Percentiles rank a stretch among this genome's conserved stretches.
Conservation (phyloP, 1,284 basidiomycete species). For the Tremellales sp. region DNA sequence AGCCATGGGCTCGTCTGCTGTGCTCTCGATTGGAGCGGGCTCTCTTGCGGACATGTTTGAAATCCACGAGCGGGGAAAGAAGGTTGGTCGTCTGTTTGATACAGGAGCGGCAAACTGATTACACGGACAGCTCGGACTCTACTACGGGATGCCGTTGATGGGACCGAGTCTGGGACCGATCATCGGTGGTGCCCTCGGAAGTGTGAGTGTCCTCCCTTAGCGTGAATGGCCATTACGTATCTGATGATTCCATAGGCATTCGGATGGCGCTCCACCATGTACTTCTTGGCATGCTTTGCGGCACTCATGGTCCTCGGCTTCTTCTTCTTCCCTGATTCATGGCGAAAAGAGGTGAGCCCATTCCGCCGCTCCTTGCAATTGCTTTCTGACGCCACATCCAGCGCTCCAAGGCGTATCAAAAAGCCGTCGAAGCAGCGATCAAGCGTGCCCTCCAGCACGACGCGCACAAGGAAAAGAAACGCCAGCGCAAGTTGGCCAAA, state of each 20-base stretch:
- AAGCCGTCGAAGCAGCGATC: slow-evolving; percentile 48
- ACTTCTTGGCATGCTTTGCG: slow-evolving; percentile 68
- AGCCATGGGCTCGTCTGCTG: slow-evolving; percentile 63
- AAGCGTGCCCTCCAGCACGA: slow-evolving; percentile 38
- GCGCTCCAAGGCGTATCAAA: slow-evolving; percentile 71
- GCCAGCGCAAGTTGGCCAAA: slow-evolving; percentile 22
- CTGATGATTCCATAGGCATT: slow-evolving; percentile 53
- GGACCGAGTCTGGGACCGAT: slow-evolving; percentile 68
- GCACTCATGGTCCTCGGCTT: slow-evolving; percentile 59
- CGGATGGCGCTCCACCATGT: slow-evolving; percentile 74
- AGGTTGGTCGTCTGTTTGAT: slow-evolving; percentile 27
- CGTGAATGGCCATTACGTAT: background rate
- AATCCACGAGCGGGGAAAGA: slow-evolving; percentile 69
- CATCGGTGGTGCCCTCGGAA: slow-evolving; percentile 59
- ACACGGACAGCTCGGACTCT: slow-evolving; percentile 42
- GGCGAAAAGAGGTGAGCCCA: slow-evolving; percentile 58
- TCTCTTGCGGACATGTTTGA: slow-evolving; percentile 75
- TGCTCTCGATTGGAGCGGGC: slow-evolving; percentile 73
- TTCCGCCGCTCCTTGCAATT: background rate
- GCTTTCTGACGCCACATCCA: slow-evolving; percentile 3
- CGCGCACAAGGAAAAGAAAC: slow-evolving; percentile 22
- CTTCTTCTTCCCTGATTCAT: slow-evolving; percentile 71
- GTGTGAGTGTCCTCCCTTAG: slow-evolving; percentile 17
- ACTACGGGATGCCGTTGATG: slow-evolving; percentile 48
- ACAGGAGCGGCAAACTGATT: slow-evolving; percentile 1